These are phyloP conservation scores for Carpinus fangiana DNA, from an alignment of 306 rosid genomes.

Conservation along the genomic window DNA sequence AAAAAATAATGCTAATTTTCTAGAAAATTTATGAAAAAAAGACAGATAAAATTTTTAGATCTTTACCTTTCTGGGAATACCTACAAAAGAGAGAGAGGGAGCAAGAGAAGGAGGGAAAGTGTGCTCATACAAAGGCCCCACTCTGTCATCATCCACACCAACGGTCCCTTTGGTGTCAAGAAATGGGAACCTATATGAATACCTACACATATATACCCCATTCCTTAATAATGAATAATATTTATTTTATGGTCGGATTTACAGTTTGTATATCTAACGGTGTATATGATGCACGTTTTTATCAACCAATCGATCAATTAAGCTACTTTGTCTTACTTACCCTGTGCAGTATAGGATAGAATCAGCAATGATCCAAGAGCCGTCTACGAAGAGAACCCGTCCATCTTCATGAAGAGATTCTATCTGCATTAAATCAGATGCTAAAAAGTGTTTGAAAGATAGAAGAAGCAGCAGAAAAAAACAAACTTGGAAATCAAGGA, in stretches of 20 bases:
- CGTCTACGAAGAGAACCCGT: conserved; percentile 65
- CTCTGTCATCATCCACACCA: conserved; percentile 80
- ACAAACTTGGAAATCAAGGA: not conserved
- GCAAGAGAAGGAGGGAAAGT: conserved; percentile 94
- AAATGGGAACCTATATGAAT: conserved; percentile 88
- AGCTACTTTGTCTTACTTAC: no score
- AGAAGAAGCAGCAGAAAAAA: not conserved
- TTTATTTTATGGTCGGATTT: no score
- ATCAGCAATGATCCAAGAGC: conserved; percentile 68
- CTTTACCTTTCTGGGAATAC: conserved; percentile 83
- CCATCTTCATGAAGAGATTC: conserved; percentile 79
- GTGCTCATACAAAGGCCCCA: conserved; percentile 93
- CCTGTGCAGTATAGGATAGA: conserved; percentile 83
- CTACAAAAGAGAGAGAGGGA: conserved; percentile 85
- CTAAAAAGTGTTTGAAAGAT: no score
- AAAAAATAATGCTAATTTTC: not conserved
- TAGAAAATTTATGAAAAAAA: conserved; percentile 1
- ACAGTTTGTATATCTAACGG: no score
- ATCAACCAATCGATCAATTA: no score
- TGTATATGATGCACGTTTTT: no score
- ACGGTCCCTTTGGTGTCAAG: conserved; percentile 97
- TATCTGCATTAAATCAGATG: conserved; percentile 49
- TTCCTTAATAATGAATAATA: conserved; percentile 7
- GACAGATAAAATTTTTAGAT: not conserved
- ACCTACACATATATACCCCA: conserved; percentile 52